Evolutionary conservation across 345 rosid genomes (phyloP), one percentile per base, ranked within the genome.

Genomic region (Populus nigra): DNA sequence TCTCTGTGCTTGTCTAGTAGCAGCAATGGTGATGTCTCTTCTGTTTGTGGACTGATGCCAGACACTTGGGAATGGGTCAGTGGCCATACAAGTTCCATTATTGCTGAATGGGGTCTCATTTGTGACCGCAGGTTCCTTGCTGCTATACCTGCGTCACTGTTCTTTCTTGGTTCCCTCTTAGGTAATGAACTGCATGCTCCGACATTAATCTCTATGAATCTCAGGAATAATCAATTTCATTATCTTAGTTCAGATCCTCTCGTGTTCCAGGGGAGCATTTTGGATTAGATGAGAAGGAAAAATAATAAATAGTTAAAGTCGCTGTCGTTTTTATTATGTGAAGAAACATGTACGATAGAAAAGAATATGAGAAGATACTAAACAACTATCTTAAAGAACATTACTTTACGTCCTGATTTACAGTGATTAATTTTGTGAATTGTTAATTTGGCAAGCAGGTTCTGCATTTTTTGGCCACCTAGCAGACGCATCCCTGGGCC

Each of bases 31-130:
- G 79, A 41, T 62, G 22, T 3, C n/a, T 22, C 62, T 67, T 31
- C 85, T 2, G 82, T 93, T 27, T 93, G 94, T 72, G 86, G 85
- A 39, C 50, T 91, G 71, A 76, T 71, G 5, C 78, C 80, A 0
- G 89, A 88, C 31, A 88, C 86, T 5, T 93, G 94, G 98, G 92
- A 91, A 76, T 93, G 94, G 97, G 74, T 87, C 10, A 90, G 84
- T n/a, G 89, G 88, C 9, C 73, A 73, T 25, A 75, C 41, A 43
- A 80, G 86, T 41, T 88, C 94, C 59, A 81, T 81, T 7, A 84
- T 91, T 31, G 86, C 93, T 1, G 94, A 93, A 71, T 93, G 94
- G 94, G 78, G 81, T 78, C 94, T 93, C 27, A 67, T 91, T 0
- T 90, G 96, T 76, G 85, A 91, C 67, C 90, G 84, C 59, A 90